Percentiles rank a stretch among this genome's conserved stretches.
Conservation (phyloP, 768 basidiomycete species). For the Lactarius trivialis region DNA sequence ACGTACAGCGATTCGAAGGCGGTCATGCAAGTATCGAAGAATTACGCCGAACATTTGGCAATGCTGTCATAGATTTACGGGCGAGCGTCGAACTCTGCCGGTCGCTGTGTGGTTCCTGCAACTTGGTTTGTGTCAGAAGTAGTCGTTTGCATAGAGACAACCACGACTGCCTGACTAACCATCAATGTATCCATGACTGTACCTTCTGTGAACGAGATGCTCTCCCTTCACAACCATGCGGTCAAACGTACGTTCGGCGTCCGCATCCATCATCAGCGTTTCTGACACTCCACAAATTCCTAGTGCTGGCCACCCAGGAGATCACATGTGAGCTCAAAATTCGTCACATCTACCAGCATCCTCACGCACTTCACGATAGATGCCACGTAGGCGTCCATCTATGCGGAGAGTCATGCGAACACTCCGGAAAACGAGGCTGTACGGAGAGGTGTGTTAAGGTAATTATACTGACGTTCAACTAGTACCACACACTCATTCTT, state of each 20-base stretch:
- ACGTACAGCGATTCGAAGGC: neutral
- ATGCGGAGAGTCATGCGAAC: slow-evolving; percentile 45
- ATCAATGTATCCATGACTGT: neutral
- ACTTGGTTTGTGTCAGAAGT: neutral
- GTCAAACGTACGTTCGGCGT: neutral
- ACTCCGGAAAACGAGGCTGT: slow-evolving; percentile 45
- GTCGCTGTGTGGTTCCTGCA: neutral
- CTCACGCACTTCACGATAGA: slow-evolving; percentile 27
- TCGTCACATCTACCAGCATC: neutral
- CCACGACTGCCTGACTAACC: neutral
- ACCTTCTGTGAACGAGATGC: neutral
- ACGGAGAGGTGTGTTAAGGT: slow-evolving; percentile 16
- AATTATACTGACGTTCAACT: slow-evolving; percentile 36
- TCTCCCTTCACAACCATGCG: neutral
- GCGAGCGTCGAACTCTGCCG: neutral
- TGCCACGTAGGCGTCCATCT: slow-evolving; percentile 40
- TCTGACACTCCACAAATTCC: neutral
- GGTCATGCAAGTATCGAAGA: neutral
- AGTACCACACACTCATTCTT: too few relatives aligned
- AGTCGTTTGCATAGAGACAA: neutral
- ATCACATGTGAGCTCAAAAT: neutral
- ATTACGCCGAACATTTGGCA: neutral
- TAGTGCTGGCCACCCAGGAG: neutral
- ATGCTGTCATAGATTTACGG: neutral
- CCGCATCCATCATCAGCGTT: neutral